phyloP scores from a whole-genome alignment of 1,139 yeast genomes.

The Pichia sp. region DNA sequence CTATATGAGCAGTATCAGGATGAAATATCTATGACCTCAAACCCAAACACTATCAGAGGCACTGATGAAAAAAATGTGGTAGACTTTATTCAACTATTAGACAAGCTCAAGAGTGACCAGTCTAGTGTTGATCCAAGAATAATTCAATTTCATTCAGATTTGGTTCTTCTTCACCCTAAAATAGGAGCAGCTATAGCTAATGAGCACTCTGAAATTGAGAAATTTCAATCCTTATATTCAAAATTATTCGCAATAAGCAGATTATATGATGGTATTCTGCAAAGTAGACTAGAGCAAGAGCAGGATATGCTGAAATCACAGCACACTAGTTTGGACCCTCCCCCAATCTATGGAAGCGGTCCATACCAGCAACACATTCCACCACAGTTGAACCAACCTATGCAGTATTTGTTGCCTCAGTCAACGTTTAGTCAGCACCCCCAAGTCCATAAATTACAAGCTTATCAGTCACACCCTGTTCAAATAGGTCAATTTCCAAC shows the following conservation, averaged over 20 bases:
- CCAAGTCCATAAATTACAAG: constrained; percentile 8
- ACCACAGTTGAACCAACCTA: not conserved
- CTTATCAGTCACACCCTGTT: constrained; percentile 3
- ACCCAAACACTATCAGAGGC: constrained; percentile 40
- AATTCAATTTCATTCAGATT: constrained; percentile 59
- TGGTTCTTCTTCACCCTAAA: constrained; percentile 69
- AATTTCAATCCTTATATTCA: constrained; percentile 70
- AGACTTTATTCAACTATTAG: constrained; percentile 64
- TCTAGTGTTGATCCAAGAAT: constrained; percentile 59
- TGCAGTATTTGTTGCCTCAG: constrained; percentile 10
- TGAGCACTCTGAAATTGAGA: constrained; percentile 63
- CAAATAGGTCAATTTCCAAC: not conserved
- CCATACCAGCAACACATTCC: not conserved
- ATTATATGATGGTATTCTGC: constrained; percentile 74
- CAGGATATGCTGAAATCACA: constrained; percentile 14
- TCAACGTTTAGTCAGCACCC: constrained; percentile 9
- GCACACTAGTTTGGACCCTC: not conserved
- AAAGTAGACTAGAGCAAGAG: constrained; percentile 49
- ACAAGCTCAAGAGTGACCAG: constrained; percentile 39
- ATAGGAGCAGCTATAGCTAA: constrained; percentile 61
- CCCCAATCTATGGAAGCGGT: not conserved
- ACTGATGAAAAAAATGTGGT: constrained; percentile 66
- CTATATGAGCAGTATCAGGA: constrained; percentile 1
- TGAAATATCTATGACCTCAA: no score
- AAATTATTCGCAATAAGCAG: constrained; percentile 76